Conservation (phyloP, 2,329 filamentous ascomycete species). For the Dothidotthia symphoricarpi region DNA sequence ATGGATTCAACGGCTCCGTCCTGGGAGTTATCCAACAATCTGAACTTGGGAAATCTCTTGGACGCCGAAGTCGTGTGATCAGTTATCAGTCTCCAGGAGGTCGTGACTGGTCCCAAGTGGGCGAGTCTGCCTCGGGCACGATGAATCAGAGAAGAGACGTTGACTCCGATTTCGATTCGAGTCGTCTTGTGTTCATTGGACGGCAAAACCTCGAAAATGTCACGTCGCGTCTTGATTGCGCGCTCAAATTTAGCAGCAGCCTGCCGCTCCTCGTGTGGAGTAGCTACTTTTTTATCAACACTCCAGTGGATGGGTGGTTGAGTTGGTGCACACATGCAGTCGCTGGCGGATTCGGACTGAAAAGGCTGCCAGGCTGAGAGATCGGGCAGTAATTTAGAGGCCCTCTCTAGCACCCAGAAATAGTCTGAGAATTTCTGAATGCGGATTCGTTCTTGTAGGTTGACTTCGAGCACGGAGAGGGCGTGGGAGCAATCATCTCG, state of each 20-base stretch:
- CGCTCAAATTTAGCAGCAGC: conserved; percentile 54
- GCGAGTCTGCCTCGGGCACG: conserved; percentile 41
- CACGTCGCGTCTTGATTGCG: conserved; percentile 49
- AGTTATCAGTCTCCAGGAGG: conserved; percentile 50
- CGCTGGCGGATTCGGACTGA: not conserved
- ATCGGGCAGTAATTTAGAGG: conserved; percentile 13
- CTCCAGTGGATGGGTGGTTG: conserved; percentile 29
- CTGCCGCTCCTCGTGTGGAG: conserved; percentile 39
- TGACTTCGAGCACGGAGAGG: conserved; percentile 23
- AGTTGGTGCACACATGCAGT: conserved; percentile 28
- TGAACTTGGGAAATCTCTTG: conserved; percentile 43
- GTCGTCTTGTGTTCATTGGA: conserved; percentile 20
- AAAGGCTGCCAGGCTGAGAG: conserved; percentile 24
- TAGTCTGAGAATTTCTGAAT: conserved; percentile 10
- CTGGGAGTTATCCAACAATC: conserved; percentile 45
- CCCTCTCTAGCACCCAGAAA: conserved; percentile 24
- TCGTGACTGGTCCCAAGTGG: conserved; percentile 20
- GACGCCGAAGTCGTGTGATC: conserved; percentile 42
- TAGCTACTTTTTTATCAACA: conserved; percentile 17
- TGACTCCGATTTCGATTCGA: conserved; percentile 44
- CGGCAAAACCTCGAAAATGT: conserved; percentile 19
- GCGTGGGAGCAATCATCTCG: conserved; percentile 16
- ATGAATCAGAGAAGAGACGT: conserved; percentile 46
- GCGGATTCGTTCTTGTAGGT: conserved; percentile 5
- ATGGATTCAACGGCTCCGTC: too few relatives aligned